A percentile compares a stretch with the other conserved stretches of the same genome.
Evolutionary conservation across 2,329 filamentous ascomycete species (phyloP).

Genomic region (Fusarium sp.): DNA sequence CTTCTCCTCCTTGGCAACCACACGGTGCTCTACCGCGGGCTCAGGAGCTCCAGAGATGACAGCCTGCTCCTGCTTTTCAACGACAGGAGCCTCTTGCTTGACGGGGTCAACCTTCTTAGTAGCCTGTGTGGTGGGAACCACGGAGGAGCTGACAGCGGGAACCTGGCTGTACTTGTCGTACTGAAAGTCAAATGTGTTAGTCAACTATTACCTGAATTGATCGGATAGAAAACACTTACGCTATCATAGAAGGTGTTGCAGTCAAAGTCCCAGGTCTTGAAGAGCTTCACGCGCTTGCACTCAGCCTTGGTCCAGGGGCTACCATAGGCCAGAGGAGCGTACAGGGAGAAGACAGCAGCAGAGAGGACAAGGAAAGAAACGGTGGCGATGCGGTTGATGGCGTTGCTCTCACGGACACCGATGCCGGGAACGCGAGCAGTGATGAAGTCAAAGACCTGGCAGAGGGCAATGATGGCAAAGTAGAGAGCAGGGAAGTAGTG

Average conservation of each 20-base stretch:
- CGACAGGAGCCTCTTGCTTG: constrained; percentile 41
- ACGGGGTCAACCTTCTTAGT: constrained; percentile 37
- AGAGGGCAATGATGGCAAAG: constrained; percentile 90
- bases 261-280: constrained; percentile 95
- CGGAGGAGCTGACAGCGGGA: constrained; percentile 41
- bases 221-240: constrained; percentile 70
- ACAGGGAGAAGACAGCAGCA: constrained; percentile 83
- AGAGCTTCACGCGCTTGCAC: constrained; percentile 88
- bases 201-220: not conserved
- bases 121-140: constrained; percentile 45
- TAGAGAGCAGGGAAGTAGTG: constrained; percentile 98
- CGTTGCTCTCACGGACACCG: constrained; percentile 73
- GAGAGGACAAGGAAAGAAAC: constrained; percentile 79
- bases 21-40: constrained; percentile 59
- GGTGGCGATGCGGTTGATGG: constrained; percentile 80
- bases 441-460: constrained; percentile 88
- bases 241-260: constrained; percentile 91
- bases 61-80: constrained; percentile 45
- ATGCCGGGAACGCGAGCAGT: constrained; percentile 78
- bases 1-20: constrained; percentile 76
- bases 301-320: constrained; percentile 92
- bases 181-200: constrained; percentile 49
- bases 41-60: constrained; percentile 62
- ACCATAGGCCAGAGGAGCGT: constrained; percentile 90
- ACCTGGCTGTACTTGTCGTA: constrained; percentile 60